Percentiles rank a stretch among this genome's conserved stretches.
Conservation (phyloP, 805 yeast species). For the Saccharomycopsis fodiens region DNA sequence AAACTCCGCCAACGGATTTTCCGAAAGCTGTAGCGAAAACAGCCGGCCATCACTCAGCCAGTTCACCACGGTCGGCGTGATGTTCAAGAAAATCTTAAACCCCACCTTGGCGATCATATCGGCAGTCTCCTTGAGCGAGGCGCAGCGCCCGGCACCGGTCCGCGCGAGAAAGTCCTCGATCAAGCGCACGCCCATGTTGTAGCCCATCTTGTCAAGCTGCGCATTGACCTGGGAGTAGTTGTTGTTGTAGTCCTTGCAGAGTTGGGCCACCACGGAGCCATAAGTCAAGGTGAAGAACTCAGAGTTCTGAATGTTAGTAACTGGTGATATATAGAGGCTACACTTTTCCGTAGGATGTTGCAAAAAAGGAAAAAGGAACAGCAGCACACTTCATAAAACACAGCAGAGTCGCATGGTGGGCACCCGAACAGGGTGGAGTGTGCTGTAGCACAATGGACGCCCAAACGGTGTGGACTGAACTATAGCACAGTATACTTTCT, state of each 20-base stretch:
- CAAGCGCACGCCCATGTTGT: constrained; percentile 82
- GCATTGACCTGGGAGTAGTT: constrained; percentile 74
- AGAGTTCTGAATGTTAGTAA: constrained; percentile 40
- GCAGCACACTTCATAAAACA: too few relatives aligned
- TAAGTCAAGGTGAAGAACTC: constrained; percentile 93
- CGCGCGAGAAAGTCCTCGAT: constrained; percentile 91
- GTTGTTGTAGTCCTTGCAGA: constrained; percentile 73
- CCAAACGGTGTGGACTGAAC: too few relatives aligned
- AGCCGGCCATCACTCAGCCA: constrained; percentile 74
- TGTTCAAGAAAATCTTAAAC: constrained; percentile 81
- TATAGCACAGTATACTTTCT: too few relatives aligned
- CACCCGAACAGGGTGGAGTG: too few relatives aligned
- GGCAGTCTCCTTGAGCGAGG: constrained; percentile 73
- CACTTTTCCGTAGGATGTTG: too few relatives aligned
- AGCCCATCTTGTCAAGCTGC: constrained; percentile 89
- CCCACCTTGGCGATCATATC: constrained; percentile 83
- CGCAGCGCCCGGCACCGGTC: constrained; percentile 80
- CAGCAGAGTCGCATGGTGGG: too few relatives aligned
- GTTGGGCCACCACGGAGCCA: constrained; percentile 87
- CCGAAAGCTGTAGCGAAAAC: constrained; percentile 65
- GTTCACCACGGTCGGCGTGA: constrained; percentile 64
- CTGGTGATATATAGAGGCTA: too few relatives aligned
- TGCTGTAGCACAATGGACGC: too few relatives aligned
- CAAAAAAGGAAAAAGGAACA: too few relatives aligned
- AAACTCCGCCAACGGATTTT: constrained; percentile 90